phyloP scores from a whole-genome alignment of 2,329 filamentous ascomycete species.

The Hysterium pulicare region DNA sequence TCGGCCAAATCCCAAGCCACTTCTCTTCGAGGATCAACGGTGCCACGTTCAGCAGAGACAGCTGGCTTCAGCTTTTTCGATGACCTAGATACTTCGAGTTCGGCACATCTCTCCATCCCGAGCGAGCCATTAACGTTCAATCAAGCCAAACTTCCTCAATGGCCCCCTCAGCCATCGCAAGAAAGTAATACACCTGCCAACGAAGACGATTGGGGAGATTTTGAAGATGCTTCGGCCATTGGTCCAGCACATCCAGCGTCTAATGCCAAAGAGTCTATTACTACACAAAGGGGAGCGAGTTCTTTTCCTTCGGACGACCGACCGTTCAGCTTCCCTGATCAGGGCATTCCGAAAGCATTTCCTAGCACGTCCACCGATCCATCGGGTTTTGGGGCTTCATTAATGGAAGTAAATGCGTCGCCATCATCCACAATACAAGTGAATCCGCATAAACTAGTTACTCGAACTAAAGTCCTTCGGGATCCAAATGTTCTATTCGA shows the following conservation, averaged over 20 bases:
- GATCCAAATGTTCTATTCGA: slow-evolving; percentile 41
- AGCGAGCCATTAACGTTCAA: too few species aligned
- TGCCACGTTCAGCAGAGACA: slow-evolving; percentile 13
- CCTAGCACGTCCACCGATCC: not conserved
- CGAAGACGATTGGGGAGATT: slow-evolving; percentile 41
- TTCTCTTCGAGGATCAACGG: not conserved
- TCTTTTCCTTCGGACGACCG: too few species aligned
- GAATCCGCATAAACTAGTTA: slow-evolving; percentile 23
- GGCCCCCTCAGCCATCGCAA: slow-evolving; percentile 1
- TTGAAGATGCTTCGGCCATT: slow-evolving; percentile 29
- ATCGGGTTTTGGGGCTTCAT: slow-evolving; percentile 10
- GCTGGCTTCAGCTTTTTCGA: slow-evolving; percentile 34
- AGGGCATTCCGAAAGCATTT: too few species aligned
- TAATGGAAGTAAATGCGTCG: slow-evolving; percentile 1
- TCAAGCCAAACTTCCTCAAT: not conserved
- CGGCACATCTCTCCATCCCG: too few species aligned
- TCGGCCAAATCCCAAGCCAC: not conserved
- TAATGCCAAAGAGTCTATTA: not conserved
- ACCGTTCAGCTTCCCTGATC: too few species aligned
- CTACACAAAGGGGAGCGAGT: too few species aligned
- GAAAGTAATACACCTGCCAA: too few species aligned
- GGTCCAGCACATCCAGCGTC: slow-evolving; percentile 6
- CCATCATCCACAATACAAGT: slow-evolving; percentile 5
- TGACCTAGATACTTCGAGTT: slow-evolving; percentile 15
- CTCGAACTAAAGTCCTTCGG: slow-evolving; percentile 29